Conservation (phyloP, 225 moss, liverwort and hornwort species). For the Sphagnum tenellum region DNA sequence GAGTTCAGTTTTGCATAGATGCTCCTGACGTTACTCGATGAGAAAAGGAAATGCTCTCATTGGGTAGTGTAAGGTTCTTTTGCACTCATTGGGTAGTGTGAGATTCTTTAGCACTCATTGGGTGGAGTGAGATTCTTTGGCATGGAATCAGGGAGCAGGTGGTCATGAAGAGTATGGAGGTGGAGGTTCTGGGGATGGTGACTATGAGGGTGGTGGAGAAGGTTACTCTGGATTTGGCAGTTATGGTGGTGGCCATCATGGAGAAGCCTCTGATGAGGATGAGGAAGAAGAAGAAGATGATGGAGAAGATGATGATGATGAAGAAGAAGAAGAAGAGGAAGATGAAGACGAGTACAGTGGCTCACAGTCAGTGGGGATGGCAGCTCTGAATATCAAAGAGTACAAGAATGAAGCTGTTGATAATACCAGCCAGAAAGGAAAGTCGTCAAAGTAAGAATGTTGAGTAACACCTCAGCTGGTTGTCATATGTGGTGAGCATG, state of each 20-base stretch:
- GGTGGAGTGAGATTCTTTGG: no score
- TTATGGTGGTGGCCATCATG: conserved; percentile 44
- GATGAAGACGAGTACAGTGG: conserved; percentile 42
- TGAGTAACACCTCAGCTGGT: no score
- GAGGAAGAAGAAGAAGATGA: conserved; percentile 40
- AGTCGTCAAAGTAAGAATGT: conserved; percentile 37
- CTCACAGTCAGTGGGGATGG: conserved; percentile 64
- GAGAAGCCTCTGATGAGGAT: conserved; percentile 26
- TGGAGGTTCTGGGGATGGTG: conserved; percentile 29
- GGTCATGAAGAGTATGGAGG: conserved; percentile 62
- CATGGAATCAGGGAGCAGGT: conserved; percentile 40
- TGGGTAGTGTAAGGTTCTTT: no score
- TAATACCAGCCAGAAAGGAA: conserved; percentile 28
- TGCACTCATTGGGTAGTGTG: no score
- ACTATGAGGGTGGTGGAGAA: conserved; percentile 44
- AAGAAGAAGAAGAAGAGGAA: conserved; percentile 56
- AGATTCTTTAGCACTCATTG: no score
- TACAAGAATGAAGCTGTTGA: conserved; percentile 52
- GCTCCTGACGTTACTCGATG: no score
- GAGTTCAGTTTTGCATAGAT: no score
- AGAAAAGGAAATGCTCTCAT: no score
- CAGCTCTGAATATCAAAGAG: conserved; percentile 83
- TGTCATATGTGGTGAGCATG: no score
- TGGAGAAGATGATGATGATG: conserved; percentile 57
- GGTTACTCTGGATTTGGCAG: conserved; percentile 40